These are phyloP conservation scores for Chlorella variabilis DNA, from an alignment of 163 green algal genomes.

Conservation along the genomic window DNA sequence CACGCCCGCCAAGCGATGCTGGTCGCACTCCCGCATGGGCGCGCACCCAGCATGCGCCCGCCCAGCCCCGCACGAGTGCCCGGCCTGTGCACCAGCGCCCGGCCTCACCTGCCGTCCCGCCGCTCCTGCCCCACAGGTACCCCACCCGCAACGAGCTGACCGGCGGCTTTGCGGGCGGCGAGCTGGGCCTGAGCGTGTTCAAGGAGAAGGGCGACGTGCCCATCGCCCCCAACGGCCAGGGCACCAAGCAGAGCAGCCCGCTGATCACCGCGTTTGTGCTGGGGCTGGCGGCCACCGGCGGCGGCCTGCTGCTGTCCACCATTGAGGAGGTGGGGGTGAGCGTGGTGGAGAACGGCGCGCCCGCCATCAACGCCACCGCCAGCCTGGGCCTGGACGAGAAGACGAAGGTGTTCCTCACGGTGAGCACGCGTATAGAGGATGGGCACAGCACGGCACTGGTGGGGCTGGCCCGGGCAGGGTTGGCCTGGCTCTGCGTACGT, in stretches of 20 bases:
- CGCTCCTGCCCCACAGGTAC: slow-evolving; percentile 62
- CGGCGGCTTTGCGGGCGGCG: slow-evolving; percentile 88
- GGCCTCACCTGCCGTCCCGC: neutral
- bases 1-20: too few species aligned
- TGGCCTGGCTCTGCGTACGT: too few species aligned
- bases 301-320: slow-evolving; percentile 71
- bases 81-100: too few species aligned
- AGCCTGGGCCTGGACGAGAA: slow-evolving; percentile 42
- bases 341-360: neutral
- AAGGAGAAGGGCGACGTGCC: slow-evolving; percentile 67
- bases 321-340: slow-evolving; percentile 47
- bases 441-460: neutral
- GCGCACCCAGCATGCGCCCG: too few species aligned
- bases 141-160: slow-evolving; percentile 69
- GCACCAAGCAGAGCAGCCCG: slow-evolving; percentile 63
- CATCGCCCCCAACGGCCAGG: slow-evolving; percentile 33
- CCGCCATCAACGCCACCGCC: neutral
- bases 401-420: slow-evolving; percentile 49
- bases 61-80: too few species aligned
- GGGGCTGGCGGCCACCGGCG: slow-evolving; percentile 60
- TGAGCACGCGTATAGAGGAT: neutral
- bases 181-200: slow-evolving; percentile 81
- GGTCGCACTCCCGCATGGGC: too few species aligned
- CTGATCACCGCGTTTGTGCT: slow-evolving; percentile 73
- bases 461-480: too few species aligned